Evolutionary conservation across 345 rosid species (phyloP).

Genomic region (Gossypium mustelinum): DNA sequence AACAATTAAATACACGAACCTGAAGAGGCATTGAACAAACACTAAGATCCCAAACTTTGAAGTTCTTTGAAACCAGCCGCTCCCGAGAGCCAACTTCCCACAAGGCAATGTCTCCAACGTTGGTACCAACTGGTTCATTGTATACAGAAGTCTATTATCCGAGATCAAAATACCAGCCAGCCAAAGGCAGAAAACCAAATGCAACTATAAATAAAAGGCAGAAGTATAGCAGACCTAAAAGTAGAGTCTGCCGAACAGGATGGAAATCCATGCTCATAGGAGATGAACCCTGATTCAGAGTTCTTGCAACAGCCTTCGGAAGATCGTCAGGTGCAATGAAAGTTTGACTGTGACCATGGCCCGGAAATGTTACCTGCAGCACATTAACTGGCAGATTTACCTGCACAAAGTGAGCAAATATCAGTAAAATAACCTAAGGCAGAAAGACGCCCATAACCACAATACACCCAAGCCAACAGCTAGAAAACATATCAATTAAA

Average conservation of each 20-base stretch:
- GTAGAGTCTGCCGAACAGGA: slow-evolving; percentile 77
- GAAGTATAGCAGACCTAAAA: slow-evolving; percentile 55
- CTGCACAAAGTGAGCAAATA: slow-evolving; percentile 37
- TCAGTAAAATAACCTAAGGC: not conserved
- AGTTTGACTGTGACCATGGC: slow-evolving; percentile 70
- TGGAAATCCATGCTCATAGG: slow-evolving; percentile 99
- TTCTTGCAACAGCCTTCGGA: slow-evolving; percentile 67
- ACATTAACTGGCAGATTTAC: slow-evolving; percentile 76
- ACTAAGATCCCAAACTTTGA: slow-evolving; percentile 89
- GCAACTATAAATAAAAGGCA: slow-evolving; percentile 9
- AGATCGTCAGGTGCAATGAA: slow-evolving; percentile 78
- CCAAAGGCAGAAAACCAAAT: not conserved
- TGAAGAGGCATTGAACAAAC: slow-evolving; percentile 80
- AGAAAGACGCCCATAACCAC: not conserved
- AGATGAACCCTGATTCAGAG: slow-evolving; percentile 80
- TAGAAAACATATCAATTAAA: not conserved
- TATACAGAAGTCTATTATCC: slow-evolving; percentile 21
- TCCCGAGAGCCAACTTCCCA: slow-evolving; percentile 96
- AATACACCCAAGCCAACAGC: not conserved
- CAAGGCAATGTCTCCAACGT: slow-evolving; percentile 85
- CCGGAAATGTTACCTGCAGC: slow-evolving; percentile 78
- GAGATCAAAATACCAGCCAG: slow-evolving; percentile 7
- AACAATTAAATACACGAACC: slow-evolving; percentile 34
- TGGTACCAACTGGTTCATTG: slow-evolving; percentile 81
- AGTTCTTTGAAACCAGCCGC: slow-evolving; percentile 65